Evolutionary conservation across 306 rosid genomes (phyloP).

Genomic region (Trifolium dubium): DNA sequence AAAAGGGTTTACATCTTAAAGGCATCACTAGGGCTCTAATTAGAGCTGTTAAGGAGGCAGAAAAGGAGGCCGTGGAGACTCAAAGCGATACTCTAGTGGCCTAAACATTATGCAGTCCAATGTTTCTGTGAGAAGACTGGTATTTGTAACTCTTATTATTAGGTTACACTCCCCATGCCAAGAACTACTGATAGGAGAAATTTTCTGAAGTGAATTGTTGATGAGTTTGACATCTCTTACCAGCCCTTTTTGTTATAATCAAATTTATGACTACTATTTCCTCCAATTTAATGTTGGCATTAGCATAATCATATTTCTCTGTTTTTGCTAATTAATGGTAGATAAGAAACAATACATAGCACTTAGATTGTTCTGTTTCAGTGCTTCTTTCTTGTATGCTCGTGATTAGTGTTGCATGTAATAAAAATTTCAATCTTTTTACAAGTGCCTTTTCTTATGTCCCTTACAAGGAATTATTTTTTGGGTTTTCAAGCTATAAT

Average conservation of each 20-base stretch:
- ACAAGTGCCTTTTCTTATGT: not conserved
- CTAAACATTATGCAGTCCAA: slow-evolving; percentile 22
- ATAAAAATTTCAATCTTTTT: slow-evolving; percentile 1
- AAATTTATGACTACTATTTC: not conserved
- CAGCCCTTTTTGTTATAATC: not conserved
- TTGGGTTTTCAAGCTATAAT: too few species aligned
- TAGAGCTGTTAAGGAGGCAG: slow-evolving; percentile 78
- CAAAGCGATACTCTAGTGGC: slow-evolving; percentile 38
- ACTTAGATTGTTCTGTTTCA: not conserved
- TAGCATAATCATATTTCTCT: not conserved
- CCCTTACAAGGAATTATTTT: too few species aligned
- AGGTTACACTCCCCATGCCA: slow-evolving; percentile 29
- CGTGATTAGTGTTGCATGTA: slow-evolving; percentile 1
- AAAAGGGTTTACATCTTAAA: slow-evolving; percentile 66
- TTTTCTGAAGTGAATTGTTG: slow-evolving; percentile 14
- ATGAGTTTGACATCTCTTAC: slow-evolving; percentile 11
- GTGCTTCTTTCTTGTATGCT: slow-evolving; percentile 16
- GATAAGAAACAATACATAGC: not conserved
- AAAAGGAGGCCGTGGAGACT: slow-evolving; percentile 55
- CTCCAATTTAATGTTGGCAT: slow-evolving; percentile 3
- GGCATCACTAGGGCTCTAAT: slow-evolving; percentile 75
- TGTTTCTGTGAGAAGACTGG: slow-evolving; percentile 10
- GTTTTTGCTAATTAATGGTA: slow-evolving; percentile 4
- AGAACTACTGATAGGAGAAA: slow-evolving; percentile 18
- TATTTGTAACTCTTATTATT: slow-evolving; percentile 37